A percentile compares a stretch with the other conserved stretches of the same genome.
These are phyloP conservation scores for Trametes villosa DNA, from an alignment of 768 basidiomycete species.

Conservation along the genomic window DNA sequence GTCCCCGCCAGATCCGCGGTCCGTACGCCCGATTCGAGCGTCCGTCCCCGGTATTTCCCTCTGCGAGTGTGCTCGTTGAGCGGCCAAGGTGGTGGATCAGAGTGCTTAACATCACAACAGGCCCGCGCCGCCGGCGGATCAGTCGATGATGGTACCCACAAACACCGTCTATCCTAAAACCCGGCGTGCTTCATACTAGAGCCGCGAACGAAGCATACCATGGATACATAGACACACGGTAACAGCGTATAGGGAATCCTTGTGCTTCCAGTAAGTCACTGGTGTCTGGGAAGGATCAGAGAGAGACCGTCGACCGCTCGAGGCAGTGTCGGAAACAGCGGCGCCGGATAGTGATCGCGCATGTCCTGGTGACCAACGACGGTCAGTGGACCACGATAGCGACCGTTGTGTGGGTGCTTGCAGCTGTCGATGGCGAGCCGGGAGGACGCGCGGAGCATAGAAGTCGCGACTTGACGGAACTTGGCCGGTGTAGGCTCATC, in stretches of 20 bases:
- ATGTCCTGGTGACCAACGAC: not conserved
- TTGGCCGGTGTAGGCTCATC: slow-evolving; percentile 1
- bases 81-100: too few species aligned
- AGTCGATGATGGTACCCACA: not conserved
- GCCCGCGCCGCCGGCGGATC: not conserved
- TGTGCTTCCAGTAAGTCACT: not conserved
- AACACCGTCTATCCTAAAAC: not conserved
- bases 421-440: not conserved
- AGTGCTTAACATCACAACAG: not conserved
- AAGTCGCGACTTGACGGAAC: not conserved
- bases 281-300: not conserved
- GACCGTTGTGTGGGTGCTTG: not conserved
- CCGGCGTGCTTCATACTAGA: not conserved
- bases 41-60: too few species aligned
- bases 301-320: not conserved
- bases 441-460: not conserved
- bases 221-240: not conserved
- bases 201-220: not conserved
- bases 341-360: slow-evolving; percentile 1
- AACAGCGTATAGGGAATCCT: not conserved
- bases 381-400: not conserved
- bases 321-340: slow-evolving; percentile 17
- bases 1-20: not conserved
- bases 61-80: too few species aligned
- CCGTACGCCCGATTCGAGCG: not conserved